phyloP scores from a whole-genome alignment of 2,329 filamentous ascomycete genomes.

The Aspergillus spinulosporus region DNA sequence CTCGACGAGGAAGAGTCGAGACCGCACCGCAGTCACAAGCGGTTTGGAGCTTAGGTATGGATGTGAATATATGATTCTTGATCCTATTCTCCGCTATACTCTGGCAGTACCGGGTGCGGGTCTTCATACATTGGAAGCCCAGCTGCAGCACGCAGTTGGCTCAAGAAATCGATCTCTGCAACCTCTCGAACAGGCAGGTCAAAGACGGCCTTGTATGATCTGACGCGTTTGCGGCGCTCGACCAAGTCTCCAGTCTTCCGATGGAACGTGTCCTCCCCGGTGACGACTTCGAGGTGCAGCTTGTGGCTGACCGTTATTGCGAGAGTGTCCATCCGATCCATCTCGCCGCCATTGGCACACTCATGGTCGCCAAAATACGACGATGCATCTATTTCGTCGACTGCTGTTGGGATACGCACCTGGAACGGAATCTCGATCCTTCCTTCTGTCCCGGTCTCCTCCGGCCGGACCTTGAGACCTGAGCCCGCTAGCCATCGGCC shows the following conservation, averaged over 20 bases:
- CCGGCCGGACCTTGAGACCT: too few species aligned
- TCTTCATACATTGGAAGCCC: neutral
- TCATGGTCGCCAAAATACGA: neutral
- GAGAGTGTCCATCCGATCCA: neutral
- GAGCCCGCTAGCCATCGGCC: neutral
- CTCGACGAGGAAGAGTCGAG: too few species aligned
- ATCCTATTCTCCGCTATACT: neutral
- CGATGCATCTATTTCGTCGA: neutral
- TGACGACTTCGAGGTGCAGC: conserved; percentile 1
- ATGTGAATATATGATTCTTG: too few species aligned
- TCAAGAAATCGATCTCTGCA: neutral
- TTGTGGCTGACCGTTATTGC: neutral
- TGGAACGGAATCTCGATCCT: neutral
- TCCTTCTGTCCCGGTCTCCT: neutral
- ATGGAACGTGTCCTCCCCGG: conserved; percentile 2
- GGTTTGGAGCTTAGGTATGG: too few species aligned
- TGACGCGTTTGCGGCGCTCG: neutral
- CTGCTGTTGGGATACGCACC: neutral
- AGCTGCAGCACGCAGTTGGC: neutral
- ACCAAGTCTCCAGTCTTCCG: neutral
- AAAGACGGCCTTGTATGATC: neutral
- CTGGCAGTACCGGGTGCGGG: neutral
- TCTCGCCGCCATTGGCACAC: neutral
- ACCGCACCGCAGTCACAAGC: too few species aligned
- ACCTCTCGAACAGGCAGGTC: neutral